Base-by-base conservation (phyloP, 805 yeast species). In the Cephaloascus fragrans region DNA sequence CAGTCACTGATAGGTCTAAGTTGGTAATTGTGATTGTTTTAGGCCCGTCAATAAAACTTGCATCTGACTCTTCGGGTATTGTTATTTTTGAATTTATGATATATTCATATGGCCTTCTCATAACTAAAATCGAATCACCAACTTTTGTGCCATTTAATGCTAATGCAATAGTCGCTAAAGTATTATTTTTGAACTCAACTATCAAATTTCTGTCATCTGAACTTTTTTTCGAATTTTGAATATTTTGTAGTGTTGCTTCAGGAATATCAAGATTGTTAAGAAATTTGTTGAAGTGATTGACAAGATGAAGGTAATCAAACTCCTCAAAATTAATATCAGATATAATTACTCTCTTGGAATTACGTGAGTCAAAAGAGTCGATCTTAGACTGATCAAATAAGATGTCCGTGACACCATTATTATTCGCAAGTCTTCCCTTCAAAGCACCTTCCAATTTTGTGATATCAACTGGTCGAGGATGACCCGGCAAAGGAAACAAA, bases 401-500 rank as follows among this genome's bases (percentile, higher is more conserved):
- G n/a, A 62, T 52, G 16, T 31, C 18, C 34, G 9, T 10, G 34
- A 19, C 17, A 39, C 59, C 62, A 31, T 51, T 53, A 3, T 56
- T 46, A 39, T 51, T 55, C 18, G 46, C 43, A 15, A 63, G 44
- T 23, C 62, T 55, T 34, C 65, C 68, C 23, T 57, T 55, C 16
- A 59, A 51, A 10, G 57, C 57, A 3, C 71, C 63, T 37, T 60
- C 68, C 28, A 63, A 48, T 41, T 64, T 70, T 4, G 69, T 62
- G 18, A 64, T 56, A 32, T 64, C 55, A 38, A 64, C 67, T 6
- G 69, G 69, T 43, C 69, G 49, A 0, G 77, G 77, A 45, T 67
- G 69, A 3, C 88, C 88, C 1, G 93, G 90, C 15, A 74, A 62
- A 2, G 89, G 86, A 49, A 86, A 87, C 2, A 84, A 56, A 0